Conservation (phyloP, 2,329 filamentous ascomycete genomes). For the Clonostachys rosea region DNA sequence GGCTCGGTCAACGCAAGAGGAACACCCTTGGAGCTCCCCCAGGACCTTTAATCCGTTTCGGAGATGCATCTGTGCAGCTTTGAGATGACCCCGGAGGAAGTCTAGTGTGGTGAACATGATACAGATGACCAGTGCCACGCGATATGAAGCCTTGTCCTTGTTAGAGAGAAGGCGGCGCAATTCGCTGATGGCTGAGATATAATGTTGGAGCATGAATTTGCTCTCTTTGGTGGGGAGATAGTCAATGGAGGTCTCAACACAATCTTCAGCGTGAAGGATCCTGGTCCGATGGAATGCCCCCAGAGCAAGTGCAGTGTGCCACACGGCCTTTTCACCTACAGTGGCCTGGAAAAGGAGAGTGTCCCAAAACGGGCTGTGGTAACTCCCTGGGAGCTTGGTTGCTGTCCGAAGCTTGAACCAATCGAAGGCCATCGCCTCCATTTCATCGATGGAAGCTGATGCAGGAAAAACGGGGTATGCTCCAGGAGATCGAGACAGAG, state of each 20-base stretch:
- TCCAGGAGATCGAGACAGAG: too few species aligned
- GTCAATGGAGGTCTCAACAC: background rate
- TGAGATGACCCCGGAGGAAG: slow-evolving; percentile 26
- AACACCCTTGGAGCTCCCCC: slow-evolving; percentile 4
- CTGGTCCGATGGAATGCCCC: slow-evolving; percentile 23
- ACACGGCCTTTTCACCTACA: slow-evolving; percentile 25
- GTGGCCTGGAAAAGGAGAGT: slow-evolving; percentile 27
- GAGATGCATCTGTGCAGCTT: slow-evolving; percentile 30
- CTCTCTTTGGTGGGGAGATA: slow-evolving; percentile 10
- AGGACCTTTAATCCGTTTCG: slow-evolving; percentile 34
- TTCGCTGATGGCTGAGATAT: slow-evolving; percentile 26
- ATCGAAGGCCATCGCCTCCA: slow-evolving; percentile 27
- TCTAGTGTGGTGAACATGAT: slow-evolving; percentile 26
- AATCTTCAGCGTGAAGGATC: slow-evolving; percentile 1
- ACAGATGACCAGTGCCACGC: slow-evolving; percentile 29
- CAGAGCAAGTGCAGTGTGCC: slow-evolving; percentile 33
- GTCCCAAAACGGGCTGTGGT: slow-evolving; percentile 29
- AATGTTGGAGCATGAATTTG: slow-evolving; percentile 19
- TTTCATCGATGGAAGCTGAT: slow-evolving; percentile 6
- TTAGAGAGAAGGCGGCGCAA: slow-evolving; percentile 23
- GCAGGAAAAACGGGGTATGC: background rate
- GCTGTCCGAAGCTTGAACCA: slow-evolving; percentile 35
- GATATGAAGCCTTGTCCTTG: slow-evolving; percentile 18
- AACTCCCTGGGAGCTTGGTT: slow-evolving; percentile 27
- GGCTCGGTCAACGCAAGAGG: too few species aligned